These are phyloP conservation scores for Aspergillus asperescens DNA, from an alignment of 495 filamentous ascomycete genomes.

Conservation along the genomic window DNA sequence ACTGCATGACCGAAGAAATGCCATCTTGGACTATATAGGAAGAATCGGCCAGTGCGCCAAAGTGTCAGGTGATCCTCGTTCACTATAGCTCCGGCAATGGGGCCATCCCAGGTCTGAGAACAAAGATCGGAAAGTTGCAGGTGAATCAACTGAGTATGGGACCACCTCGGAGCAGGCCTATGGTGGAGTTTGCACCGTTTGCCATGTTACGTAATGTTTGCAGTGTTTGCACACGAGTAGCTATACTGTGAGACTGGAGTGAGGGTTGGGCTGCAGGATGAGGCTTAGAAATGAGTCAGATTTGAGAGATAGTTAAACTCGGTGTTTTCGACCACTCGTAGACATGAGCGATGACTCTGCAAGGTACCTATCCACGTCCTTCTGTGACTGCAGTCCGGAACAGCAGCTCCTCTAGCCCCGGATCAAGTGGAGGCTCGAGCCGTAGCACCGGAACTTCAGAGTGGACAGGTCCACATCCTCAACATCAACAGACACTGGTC, in stretches of 20 bases:
- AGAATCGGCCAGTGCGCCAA: slow-evolving; percentile 15
- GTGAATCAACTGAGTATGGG: slow-evolving; percentile 13
- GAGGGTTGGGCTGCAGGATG: not conserved
- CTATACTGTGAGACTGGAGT: too few relatives aligned
- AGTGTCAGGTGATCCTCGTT: slow-evolving; percentile 16
- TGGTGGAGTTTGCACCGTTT: not conserved
- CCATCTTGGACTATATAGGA: slow-evolving; percentile 23
- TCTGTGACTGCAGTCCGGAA: slow-evolving; percentile 4
- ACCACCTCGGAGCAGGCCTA: slow-evolving; percentile 13
- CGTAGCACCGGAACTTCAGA: not conserved
- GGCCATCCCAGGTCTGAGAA: not conserved
- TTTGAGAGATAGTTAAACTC: not conserved
- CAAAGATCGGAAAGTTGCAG: not conserved
- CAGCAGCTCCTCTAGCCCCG: slow-evolving; percentile 12
- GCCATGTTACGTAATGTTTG: slow-evolving; percentile 22
- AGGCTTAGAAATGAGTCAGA: slow-evolving; percentile 13
- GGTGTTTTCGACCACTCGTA: not conserved
- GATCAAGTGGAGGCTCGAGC: slow-evolving; percentile 21
- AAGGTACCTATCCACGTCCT: not conserved
- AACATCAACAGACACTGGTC: slow-evolving; percentile 13
- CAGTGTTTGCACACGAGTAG: slow-evolving; percentile 29
- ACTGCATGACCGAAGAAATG: slow-evolving; percentile 30
- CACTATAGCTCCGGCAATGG: not conserved
- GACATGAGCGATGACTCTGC: not conserved
- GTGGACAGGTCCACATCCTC: slow-evolving; percentile 3